Evolutionary conservation across 1,139 yeast species (phyloP).

Genomic region (Sporopachydermia cereana): DNA sequence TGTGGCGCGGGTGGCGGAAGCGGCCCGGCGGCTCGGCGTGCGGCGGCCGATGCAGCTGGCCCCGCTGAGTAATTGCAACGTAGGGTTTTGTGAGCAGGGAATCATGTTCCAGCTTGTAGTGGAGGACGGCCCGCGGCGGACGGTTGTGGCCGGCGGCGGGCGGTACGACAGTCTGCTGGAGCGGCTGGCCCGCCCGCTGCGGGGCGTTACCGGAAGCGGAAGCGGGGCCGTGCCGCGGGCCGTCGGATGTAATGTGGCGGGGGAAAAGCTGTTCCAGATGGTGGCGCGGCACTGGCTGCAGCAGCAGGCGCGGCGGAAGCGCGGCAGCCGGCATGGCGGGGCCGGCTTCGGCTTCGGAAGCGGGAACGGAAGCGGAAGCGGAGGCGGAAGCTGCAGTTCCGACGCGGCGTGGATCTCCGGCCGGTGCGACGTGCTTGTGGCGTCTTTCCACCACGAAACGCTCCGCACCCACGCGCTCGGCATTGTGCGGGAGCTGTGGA

Average conservation of each 20-base stretch:
- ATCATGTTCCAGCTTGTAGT: slow-evolving; percentile 81
- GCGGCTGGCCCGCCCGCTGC: slow-evolving; percentile 44
- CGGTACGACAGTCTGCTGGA: slow-evolving; percentile 67
- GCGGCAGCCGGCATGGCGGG: slow-evolving; percentile 12
- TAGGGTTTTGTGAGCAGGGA: slow-evolving; percentile 65
- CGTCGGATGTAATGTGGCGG: slow-evolving; percentile 75
- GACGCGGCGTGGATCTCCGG: slow-evolving; percentile 7
- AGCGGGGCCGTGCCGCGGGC: slow-evolving; percentile 40
- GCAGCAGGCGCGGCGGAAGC: slow-evolving; percentile 12
- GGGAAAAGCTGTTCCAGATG: slow-evolving; percentile 43
- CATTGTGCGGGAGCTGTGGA: slow-evolving; percentile 58
- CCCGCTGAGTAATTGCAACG: slow-evolving; percentile 76
- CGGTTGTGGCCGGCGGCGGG: slow-evolving; percentile 84
- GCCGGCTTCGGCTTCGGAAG: slow-evolving; percentile 15
- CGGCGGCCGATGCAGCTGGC: slow-evolving; percentile 36
- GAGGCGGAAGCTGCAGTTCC: neutral
- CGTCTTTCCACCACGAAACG: slow-evolving; percentile 42
- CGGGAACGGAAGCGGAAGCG: neutral
- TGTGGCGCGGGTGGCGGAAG: slow-evolving; percentile 42
- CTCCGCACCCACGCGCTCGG: slow-evolving; percentile 48
- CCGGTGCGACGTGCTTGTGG: slow-evolving; percentile 67
- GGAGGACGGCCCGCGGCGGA: slow-evolving; percentile 33
- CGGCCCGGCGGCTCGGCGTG: slow-evolving; percentile 49
- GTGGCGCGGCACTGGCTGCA: slow-evolving; percentile 21
- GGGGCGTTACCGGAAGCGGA: slow-evolving; percentile 19